Percentiles rank a stretch among this genome's conserved stretches.
phyloP scores from a whole-genome alignment of 352 stramenopile species.

The Phytopythium vexans region DNA sequence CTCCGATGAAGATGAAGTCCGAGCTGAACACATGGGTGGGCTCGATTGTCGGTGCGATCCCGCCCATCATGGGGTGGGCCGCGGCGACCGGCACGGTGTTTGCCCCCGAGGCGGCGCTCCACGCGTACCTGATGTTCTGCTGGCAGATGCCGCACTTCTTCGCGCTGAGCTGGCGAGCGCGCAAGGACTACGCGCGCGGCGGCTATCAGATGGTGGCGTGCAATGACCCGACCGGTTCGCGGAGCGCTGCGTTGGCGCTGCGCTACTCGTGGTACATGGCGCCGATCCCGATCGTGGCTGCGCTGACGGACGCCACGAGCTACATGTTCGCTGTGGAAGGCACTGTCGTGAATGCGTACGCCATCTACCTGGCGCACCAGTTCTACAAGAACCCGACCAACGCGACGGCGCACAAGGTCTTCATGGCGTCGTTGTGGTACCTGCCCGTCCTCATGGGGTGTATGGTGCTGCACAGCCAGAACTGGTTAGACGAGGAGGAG shows the following conservation, averaged over 20 bases:
- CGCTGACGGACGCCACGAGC: slow-evolving; percentile 92
- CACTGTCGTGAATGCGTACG: slow-evolving; percentile 94
- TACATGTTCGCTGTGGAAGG: slow-evolving; percentile 99
- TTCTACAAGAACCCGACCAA: slow-evolving; percentile 95
- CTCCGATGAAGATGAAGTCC: slow-evolving; percentile 95
- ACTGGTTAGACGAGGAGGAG: slow-evolving; percentile 82
- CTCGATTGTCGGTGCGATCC: slow-evolving; percentile 97
- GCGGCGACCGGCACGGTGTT: slow-evolving; percentile 90
- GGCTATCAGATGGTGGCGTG: slow-evolving; percentile 96
- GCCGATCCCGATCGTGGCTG: slow-evolving; percentile 92
- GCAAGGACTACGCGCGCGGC: slow-evolving; percentile 88
- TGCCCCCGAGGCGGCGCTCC: slow-evolving; percentile 67
- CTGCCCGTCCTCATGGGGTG: slow-evolving; percentile 96
- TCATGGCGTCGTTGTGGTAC: slow-evolving; percentile 98
- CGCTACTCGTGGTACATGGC: slow-evolving; percentile 95
- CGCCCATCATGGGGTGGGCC: slow-evolving; percentile 98
- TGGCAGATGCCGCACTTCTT: slow-evolving; percentile 99
- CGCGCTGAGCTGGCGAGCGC: slow-evolving; percentile 96
- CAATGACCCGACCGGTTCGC: slow-evolving; percentile 89
- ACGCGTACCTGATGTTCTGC: slow-evolving; percentile 91
- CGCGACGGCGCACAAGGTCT: slow-evolving; percentile 95
- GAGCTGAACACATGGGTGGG: slow-evolving; percentile 99
- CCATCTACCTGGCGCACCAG: slow-evolving; percentile 92
- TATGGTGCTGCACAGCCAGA: slow-evolving; percentile 97
- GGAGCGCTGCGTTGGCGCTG: slow-evolving; percentile 91